phyloP scores from a whole-genome alignment of 2,329 filamentous ascomycete genomes.

The Trichoderma atroviride region DNA sequence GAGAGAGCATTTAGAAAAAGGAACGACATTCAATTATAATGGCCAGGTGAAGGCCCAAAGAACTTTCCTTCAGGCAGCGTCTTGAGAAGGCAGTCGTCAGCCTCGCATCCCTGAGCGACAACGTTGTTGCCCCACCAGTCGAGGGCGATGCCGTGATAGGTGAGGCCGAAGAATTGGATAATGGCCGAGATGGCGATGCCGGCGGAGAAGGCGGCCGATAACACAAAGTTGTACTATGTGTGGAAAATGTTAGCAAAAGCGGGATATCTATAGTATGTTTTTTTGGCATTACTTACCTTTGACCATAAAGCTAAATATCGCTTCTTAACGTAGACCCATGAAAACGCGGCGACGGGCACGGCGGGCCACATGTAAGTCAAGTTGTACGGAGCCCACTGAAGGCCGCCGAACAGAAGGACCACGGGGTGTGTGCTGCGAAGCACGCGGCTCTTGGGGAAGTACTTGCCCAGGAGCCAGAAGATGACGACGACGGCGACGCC shows the following conservation, averaged over 20 bases:
- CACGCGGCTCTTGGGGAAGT: slow-evolving; percentile 37
- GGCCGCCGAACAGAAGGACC: slow-evolving; percentile 45
- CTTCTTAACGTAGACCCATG: slow-evolving; percentile 51
- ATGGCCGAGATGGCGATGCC: slow-evolving; percentile 48
- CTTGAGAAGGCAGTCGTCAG: slow-evolving; percentile 28
- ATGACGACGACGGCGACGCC: slow-evolving; percentile 42
- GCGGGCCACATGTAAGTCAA: slow-evolving; percentile 50
- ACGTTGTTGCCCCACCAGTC: slow-evolving; percentile 50
- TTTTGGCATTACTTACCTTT: slow-evolving; percentile 37
- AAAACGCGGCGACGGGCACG: slow-evolving; percentile 51
- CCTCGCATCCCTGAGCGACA: slow-evolving; percentile 31
- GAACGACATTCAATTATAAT: slow-evolving; percentile 3
- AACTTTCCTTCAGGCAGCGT: slow-evolving; percentile 34
- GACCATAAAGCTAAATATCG: slow-evolving; percentile 53
- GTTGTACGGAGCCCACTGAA: slow-evolving; percentile 50
- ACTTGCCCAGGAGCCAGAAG: slow-evolving; percentile 43
- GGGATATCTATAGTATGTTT: neutral
- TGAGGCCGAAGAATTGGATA: slow-evolving; percentile 49
- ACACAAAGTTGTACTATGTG: slow-evolving; percentile 50
- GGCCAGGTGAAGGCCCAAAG: slow-evolving; percentile 33
- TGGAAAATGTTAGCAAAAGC: neutral
- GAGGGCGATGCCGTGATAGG: slow-evolving; percentile 36
- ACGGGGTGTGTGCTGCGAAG: slow-evolving; percentile 49
- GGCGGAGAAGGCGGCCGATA: slow-evolving; percentile 47
- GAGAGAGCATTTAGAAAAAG: neutral